phyloP scores from a whole-genome alignment of 768 basidiomycete species.

The Clavulina sp. region DNA sequence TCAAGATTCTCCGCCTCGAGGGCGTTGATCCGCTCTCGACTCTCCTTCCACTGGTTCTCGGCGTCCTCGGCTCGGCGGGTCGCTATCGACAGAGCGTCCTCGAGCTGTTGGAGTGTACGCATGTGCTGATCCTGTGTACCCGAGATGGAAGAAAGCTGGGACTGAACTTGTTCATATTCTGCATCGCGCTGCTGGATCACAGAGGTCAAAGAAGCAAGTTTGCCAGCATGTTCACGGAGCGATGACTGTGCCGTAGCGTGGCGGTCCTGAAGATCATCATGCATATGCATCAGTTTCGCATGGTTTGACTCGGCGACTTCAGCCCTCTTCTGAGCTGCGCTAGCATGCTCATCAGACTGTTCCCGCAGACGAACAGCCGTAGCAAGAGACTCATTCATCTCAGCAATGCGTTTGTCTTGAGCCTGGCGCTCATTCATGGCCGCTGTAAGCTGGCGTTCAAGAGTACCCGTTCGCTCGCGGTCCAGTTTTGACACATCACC shows the following conservation, averaged over 20 bases:
- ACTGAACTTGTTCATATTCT: conserved; percentile 45
- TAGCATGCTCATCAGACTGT: conserved; percentile 61
- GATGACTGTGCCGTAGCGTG: conserved; percentile 41
- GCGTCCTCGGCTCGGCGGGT: conserved; percentile 64
- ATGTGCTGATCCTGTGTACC: conserved; percentile 69
- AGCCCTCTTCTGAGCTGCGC: conserved; percentile 57
- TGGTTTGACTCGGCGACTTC: conserved; percentile 54
- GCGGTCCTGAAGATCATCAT: conserved; percentile 51
- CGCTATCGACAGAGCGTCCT: conserved; percentile 55
- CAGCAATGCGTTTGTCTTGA: conserved; percentile 53
- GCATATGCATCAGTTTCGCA: conserved; percentile 40
- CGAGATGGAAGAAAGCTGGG: conserved; percentile 54
- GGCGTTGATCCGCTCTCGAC: conserved; percentile 46
- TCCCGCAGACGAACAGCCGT: conserved; percentile 61
- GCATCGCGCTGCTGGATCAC: conserved; percentile 61
- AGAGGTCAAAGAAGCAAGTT: conserved; percentile 55
- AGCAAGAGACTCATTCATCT: conserved; percentile 54
- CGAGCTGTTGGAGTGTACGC: conserved; percentile 73
- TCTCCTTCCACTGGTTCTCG: conserved; percentile 51
- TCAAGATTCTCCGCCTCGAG: conserved; percentile 67
- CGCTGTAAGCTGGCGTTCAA: conserved; percentile 52
- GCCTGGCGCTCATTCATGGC: conserved; percentile 43
- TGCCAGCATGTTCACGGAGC: conserved; percentile 61
- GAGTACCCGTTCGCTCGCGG: conserved; percentile 52
- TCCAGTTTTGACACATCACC: conserved; percentile 54